These are phyloP conservation scores for Puccinia horiana DNA, from an alignment of 1,284 basidiomycete species.

Conservation along the genomic window DNA sequence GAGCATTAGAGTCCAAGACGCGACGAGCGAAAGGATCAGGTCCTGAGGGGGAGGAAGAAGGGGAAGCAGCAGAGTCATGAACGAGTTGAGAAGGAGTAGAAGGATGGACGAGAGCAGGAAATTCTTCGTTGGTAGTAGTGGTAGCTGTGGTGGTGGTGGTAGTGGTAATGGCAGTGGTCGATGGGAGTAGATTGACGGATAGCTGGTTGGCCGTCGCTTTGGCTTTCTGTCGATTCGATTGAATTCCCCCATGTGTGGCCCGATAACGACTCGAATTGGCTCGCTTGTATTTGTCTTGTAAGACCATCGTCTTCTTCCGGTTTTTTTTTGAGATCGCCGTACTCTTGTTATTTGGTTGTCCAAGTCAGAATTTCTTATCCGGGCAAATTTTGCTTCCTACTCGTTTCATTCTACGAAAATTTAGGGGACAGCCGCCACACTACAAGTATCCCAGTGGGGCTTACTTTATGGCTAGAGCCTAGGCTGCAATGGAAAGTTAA, in stretches of 20 bases:
- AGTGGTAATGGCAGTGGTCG: background rate
- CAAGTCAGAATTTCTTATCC: too few species aligned
- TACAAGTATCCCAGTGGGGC: too few species aligned
- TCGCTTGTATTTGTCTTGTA: slow-evolving; percentile 45
- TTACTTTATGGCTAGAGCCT: too few species aligned
- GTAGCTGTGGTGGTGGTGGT: background rate
- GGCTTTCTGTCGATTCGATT: slow-evolving; percentile 39
- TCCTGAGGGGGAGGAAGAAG: background rate
- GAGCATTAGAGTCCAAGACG: slow-evolving; percentile 2
- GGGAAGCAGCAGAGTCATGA: background rate
- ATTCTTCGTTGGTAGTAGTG: background rate
- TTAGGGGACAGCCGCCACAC: too few species aligned
- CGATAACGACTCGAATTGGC: slow-evolving; percentile 44
- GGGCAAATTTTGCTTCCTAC: too few species aligned
- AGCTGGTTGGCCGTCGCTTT: background rate
- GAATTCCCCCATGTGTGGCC: slow-evolving; percentile 38
- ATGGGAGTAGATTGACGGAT: background rate
- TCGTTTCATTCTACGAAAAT: too few species aligned
- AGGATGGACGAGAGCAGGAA: slow-evolving; percentile 1
- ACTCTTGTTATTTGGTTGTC: background rate
- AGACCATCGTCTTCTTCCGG: slow-evolving; percentile 6
- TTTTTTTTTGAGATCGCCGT: background rate
- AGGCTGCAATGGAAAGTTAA: too few species aligned
- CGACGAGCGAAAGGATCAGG: slow-evolving; percentile 3
- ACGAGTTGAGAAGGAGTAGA: background rate